Percentiles rank a stretch among this genome's conserved stretches.
These are phyloP conservation scores for Melanopsichium pennsylvanicum DNA, from an alignment of 1,284 basidiomycete species.

Conservation along the genomic window DNA sequence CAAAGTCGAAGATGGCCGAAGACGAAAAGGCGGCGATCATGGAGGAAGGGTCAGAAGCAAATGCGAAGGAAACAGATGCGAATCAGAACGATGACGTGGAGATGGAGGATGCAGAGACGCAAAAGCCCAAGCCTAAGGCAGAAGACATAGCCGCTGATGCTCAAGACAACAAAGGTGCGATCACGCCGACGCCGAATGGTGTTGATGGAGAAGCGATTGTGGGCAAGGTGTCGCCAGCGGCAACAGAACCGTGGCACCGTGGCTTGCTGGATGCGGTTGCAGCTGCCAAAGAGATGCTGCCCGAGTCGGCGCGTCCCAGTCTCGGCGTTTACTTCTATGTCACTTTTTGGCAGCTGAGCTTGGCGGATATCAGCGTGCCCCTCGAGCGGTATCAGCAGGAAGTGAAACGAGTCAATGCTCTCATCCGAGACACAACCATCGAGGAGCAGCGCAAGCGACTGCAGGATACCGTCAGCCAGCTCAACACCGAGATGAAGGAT, in stretches of 20 bases:
- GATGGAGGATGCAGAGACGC: conserved; percentile 25
- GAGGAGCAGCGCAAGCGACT: conserved; percentile 56
- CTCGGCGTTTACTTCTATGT: conserved; percentile 59
- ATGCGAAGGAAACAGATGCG: neutral
- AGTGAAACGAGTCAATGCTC: conserved; percentile 45
- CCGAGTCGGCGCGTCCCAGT: conserved; percentile 32
- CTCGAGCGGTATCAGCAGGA: conserved; percentile 64
- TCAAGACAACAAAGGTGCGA: neutral
- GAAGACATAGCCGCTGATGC: neutral
- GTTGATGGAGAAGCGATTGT: neutral
- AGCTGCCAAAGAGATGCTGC: conserved; percentile 45
- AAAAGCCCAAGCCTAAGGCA: conserved; percentile 1
- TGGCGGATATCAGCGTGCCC: conserved; percentile 63
- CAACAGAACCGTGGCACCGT: conserved; percentile 46
- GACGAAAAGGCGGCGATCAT: conserved; percentile 3
- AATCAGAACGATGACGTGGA: conserved; percentile 26
- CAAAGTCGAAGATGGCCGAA: conserved; percentile 20
- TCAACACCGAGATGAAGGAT: conserved; percentile 74
- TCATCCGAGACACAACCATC: conserved; percentile 46
- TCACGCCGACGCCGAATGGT: too few relatives aligned
- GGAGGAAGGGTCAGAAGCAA: neutral
- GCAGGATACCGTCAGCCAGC: conserved; percentile 56
- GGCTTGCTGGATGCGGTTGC: conserved; percentile 52
- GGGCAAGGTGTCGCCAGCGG: neutral
- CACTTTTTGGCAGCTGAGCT: conserved; percentile 64